Evolutionary conservation across 2,329 filamentous ascomycete species (phyloP).

Genomic region (Cylindrodendrum hubeiense): DNA sequence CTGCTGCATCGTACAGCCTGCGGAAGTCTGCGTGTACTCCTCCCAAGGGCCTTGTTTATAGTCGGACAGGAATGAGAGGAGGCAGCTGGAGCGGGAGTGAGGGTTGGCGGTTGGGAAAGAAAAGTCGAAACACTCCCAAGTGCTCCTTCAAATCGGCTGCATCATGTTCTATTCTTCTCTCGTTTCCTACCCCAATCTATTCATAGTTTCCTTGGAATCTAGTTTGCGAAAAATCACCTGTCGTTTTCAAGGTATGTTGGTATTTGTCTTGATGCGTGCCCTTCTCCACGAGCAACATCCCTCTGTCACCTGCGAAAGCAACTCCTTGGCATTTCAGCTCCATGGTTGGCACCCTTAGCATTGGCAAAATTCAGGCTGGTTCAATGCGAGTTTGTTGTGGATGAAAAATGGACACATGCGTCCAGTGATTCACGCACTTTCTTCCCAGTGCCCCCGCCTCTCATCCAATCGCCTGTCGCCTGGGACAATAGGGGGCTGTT

Average conservation of each 20-base stretch:
- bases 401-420: not conserved
- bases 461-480: not conserved
- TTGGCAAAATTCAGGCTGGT: not conserved
- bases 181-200: not conserved
- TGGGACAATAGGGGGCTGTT: not conserved
- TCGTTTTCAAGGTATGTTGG: not conserved
- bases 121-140: slow-evolving; percentile 11
- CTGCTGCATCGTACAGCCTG: slow-evolving; percentile 24
- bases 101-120: not conserved
- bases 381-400: not conserved
- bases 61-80: not conserved
- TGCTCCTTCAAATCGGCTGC: not conserved
- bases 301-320: not conserved
- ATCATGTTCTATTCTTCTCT: slow-evolving; percentile 4
- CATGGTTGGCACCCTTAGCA: not conserved
- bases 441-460: not conserved
- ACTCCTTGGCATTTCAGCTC: not conserved
- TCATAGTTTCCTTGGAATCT: not conserved
- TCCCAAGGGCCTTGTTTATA: not conserved
- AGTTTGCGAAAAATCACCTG: not conserved
- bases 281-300: not conserved
- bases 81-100: not conserved
- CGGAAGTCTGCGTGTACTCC: slow-evolving; percentile 2
- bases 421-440: slow-evolving; percentile 8
- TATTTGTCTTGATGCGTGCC: not conserved